Percentiles rank a stretch among this genome's conserved stretches.
phyloP scores from a whole-genome alignment of 257 asterid species.

The Penstemon newberryi region DNA sequence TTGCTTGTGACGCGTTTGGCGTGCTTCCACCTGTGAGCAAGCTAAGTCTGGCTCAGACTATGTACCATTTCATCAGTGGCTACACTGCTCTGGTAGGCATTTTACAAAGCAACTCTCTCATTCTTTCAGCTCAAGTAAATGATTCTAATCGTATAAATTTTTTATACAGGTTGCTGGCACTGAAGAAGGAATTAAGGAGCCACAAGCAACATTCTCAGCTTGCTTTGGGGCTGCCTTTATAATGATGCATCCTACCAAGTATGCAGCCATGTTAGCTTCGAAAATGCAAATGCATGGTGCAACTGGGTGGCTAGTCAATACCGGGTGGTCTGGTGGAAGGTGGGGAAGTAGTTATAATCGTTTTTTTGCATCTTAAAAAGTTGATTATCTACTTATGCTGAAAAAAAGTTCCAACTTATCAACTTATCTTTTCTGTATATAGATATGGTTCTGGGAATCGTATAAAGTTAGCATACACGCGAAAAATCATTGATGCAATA shows the following conservation, averaged over 20 bases:
- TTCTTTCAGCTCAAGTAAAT: not conserved
- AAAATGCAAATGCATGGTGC: constrained; percentile 89
- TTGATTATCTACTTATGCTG: not conserved
- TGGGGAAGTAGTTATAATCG: constrained; percentile 17
- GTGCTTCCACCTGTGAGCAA: constrained; percentile 99
- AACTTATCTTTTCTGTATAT: constrained; percentile 31
- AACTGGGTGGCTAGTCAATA: constrained; percentile 95
- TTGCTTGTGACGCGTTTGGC: constrained; percentile 93
- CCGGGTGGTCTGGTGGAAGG: constrained; percentile 99
- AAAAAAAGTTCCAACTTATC: not conserved
- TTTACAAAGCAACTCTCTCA: not conserved
- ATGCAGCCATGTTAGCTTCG: constrained; percentile 87
- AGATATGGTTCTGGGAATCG: constrained; percentile 85
- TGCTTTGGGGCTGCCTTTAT: constrained; percentile 97
- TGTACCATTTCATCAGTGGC: constrained; percentile 98
- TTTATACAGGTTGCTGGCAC: constrained; percentile 85
- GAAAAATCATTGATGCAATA: constrained; percentile 88
- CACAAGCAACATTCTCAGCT: constrained; percentile 93
- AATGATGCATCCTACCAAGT: constrained; percentile 89
- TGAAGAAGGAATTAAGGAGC: constrained; percentile 96
- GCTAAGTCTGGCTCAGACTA: constrained; percentile 77
- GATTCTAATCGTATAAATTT: not conserved
- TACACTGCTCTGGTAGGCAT: constrained; percentile 87
- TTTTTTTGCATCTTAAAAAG: not conserved
- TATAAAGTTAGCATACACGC: constrained; percentile 77